Base-by-base conservation (phyloP, 176 grass and related monocot genomes). In the Musa schizocarpa region DNA sequence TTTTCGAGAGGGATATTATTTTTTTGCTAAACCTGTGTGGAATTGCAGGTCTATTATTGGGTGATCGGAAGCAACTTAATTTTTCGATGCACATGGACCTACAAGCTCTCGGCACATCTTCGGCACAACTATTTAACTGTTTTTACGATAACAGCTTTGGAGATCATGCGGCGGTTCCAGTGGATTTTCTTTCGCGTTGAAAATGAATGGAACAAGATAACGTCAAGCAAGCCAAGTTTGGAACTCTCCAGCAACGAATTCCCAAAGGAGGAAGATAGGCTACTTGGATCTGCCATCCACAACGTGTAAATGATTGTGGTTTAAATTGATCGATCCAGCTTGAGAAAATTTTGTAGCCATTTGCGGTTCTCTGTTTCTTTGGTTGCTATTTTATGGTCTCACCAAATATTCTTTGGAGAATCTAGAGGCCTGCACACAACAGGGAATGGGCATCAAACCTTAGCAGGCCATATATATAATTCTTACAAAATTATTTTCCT, bases 131-230 rank as follows among this genome's bases (percentile, higher is more conserved):
- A 98, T 82, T 68, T 98, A 29, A 93, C 94, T 7, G 65, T 98
- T n/a, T 98, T 98, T 81, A 72, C 86, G 16, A 93, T 98, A 73
- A 74, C 84, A 50, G 90, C 94, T 20, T 57, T 98, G 51, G 94
- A 98, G 67, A 91, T 98, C 73, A 66, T 85, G 78, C 81, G 94
- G 67, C 87, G 94, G 75, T 98, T 90, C 73, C 94, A 98, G 62
- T 98, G 94, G 94, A 79, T 98, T 7, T 98, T 98, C 77, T 98
- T 98, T 76, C 94, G 94, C 11, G 90, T 98, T 1, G 94, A 98
- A 84, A 98, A 98, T 2, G 94, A 98, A 78, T 98, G 94, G 94
- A 93, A 87, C 82, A 98, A 91, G 83, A 98, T 89, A 90, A 84
- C 57, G 14, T 19, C 86, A 11, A 71, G 85, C 69, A 98, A 88